These are phyloP conservation scores for Adansonia madagascariensis DNA, from an alignment of 441 rosid species.

Conservation along the genomic window DNA sequence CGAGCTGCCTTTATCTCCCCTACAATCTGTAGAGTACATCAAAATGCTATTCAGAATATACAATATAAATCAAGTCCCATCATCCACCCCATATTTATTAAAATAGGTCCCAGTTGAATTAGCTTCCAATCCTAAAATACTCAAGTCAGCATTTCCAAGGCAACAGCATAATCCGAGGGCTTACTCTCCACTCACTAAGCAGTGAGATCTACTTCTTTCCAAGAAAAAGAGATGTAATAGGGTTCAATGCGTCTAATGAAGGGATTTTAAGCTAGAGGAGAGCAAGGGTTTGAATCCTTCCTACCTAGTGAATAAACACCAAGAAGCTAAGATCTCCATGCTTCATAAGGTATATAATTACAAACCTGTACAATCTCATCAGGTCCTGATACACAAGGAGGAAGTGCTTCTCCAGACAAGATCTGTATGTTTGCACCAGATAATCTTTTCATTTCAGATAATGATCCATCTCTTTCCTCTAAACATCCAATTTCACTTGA, in stretches of 20 bases:
- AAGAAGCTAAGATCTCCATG: constrained; percentile 21
- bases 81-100: constrained; percentile 19
- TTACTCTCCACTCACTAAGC: too few relatives aligned
- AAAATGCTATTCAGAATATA: constrained; percentile 31
- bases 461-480: constrained; percentile 82
- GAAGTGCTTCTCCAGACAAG: constrained; percentile 67
- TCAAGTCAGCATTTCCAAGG: too few relatives aligned
- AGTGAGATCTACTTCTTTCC: too few relatives aligned
- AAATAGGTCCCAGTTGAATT: not conserved
- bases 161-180: too few relatives aligned
- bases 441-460: constrained; percentile 68
- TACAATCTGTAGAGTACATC: constrained; percentile 58
- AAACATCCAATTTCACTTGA: constrained; percentile 73
- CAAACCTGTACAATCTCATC: constrained; percentile 89
- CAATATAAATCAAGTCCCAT: constrained; percentile 16
- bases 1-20: constrained; percentile 94
- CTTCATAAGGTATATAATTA: constrained; percentile 19
- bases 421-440: constrained; percentile 81
- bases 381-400: constrained; percentile 55
- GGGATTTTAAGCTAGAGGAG: too few relatives aligned
- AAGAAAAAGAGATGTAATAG: too few relatives aligned
- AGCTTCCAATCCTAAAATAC: too few relatives aligned
- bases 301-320: not conserved
- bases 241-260: too few relatives aligned
- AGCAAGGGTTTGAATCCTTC: constrained; percentile 4